These are phyloP conservation scores for Crassisporium funariophilum DNA, from an alignment of 768 basidiomycete species.

Conservation along the genomic window DNA sequence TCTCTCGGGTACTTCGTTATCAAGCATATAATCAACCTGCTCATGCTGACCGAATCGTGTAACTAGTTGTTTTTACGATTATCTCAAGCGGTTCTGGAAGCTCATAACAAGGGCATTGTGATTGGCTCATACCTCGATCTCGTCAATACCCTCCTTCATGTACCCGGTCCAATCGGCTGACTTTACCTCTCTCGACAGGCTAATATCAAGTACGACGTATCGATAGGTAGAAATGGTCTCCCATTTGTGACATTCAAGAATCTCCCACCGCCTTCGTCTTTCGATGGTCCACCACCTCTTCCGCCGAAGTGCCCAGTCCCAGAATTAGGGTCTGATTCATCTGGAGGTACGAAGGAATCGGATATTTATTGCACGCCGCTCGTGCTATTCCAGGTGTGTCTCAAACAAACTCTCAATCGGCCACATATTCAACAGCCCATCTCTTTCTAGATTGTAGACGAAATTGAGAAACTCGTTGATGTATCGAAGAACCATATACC, in stretches of 20 bases:
- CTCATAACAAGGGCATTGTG: neutral
- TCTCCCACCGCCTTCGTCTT: neutral
- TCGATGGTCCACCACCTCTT: neutral
- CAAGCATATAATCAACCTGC: neutral
- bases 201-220: neutral
- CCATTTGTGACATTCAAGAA: neutral
- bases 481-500: neutral
- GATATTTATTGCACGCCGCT: neutral
- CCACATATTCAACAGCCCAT: neutral
- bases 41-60: neutral
- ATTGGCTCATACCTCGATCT: neutral
- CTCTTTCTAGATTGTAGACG: neutral
- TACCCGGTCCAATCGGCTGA: neutral
- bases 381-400: neutral
- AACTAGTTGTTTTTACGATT: neutral
- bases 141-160: neutral
- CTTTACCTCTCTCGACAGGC: neutral
- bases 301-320: neutral
- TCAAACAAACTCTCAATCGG: neutral
- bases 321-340: neutral
- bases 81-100: neutral
- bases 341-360: neutral
- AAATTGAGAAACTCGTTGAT: neutral
- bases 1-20: neutral
- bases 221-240: neutral